These are phyloP conservation scores for Solanum piurae DNA, from an alignment of 257 asterid genomes.

Conservation along the genomic window DNA sequence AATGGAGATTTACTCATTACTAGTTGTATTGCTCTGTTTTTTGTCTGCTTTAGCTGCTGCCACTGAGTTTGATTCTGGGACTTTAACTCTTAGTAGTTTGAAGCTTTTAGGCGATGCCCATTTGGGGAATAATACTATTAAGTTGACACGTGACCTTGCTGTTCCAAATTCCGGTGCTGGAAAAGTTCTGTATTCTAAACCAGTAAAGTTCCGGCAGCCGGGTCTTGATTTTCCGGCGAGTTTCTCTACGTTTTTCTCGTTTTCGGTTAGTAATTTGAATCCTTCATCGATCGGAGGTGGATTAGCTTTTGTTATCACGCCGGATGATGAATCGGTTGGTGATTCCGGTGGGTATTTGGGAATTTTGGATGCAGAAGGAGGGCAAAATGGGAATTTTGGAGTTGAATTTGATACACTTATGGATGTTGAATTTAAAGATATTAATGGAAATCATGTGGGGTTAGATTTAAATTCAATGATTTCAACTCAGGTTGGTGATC, in stretches of 20 bases:
- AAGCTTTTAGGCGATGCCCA: conserved; percentile 82
- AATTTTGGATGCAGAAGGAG: conserved; percentile 30
- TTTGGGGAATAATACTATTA: conserved; percentile 51
- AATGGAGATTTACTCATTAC: neutral
- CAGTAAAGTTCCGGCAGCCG: conserved; percentile 44
- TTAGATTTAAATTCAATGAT: conserved; percentile 67
- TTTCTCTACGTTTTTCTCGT: conserved; percentile 67
- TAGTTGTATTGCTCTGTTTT: neutral
- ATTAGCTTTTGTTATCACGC: conserved; percentile 57
- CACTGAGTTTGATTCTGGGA: conserved; percentile 46
- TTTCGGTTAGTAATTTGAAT: conserved; percentile 50
- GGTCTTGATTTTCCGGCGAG: conserved; percentile 31
- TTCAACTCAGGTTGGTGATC: conserved; percentile 37
- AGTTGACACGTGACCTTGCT: conserved; percentile 51
- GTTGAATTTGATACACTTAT: conserved; percentile 68
- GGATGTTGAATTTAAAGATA: conserved; percentile 67
- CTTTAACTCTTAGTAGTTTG: conserved; percentile 40
- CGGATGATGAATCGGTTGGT: conserved; percentile 46
- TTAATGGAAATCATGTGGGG: conserved; percentile 75
- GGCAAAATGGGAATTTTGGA: conserved; percentile 42
- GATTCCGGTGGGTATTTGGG: conserved; percentile 69
- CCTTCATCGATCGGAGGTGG: conserved; percentile 83
- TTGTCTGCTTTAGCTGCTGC: neutral
- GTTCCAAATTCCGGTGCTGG: conserved; percentile 83
- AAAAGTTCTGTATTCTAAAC: conserved; percentile 46